Evolutionary conservation across 2,329 filamentous ascomycete genomes (phyloP).

Genomic region (Iodosphaeria phyllophila): DNA sequence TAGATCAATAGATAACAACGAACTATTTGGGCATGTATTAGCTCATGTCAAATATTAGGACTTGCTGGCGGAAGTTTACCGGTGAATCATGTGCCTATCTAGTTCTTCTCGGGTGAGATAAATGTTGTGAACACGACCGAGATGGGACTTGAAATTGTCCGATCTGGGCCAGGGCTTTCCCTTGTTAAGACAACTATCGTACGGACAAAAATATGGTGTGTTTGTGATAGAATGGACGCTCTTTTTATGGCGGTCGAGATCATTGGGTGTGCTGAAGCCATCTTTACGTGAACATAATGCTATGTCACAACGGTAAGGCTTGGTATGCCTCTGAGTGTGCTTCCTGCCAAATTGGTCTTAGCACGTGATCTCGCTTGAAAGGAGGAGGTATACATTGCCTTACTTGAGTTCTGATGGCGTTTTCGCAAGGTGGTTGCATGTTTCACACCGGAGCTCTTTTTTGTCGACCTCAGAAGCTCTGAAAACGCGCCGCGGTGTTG

Average conservation of each 20-base stretch:
- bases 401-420: constrained; percentile 39
- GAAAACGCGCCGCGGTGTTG: neutral
- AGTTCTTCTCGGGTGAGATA: constrained; percentile 16
- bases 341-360: constrained; percentile 35
- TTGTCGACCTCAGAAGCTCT: constrained; percentile 6
- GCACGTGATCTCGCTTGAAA: constrained; percentile 2
- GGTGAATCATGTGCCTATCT: constrained; percentile 16
- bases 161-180: constrained; percentile 60
- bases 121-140: constrained; percentile 44
- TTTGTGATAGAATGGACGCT: constrained; percentile 44
- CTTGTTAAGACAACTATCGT: constrained; percentile 34
- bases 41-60: neutral
- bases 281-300: constrained; percentile 34
- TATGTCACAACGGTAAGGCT: constrained; percentile 43
- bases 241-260: constrained; percentile 61
- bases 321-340: constrained; percentile 51
- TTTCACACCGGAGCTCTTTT: constrained; percentile 14
- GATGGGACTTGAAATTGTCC: constrained; percentile 76
- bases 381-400: constrained; percentile 6
- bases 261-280: constrained; percentile 67
- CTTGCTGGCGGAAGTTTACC: constrained; percentile 8
- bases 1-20: too few species aligned
- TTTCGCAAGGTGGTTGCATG: constrained; percentile 22
- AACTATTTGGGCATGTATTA: neutral
- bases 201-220: constrained; percentile 40